Conservation (phyloP, 345 rosid genomes). For the Turnera subulata region DNA sequence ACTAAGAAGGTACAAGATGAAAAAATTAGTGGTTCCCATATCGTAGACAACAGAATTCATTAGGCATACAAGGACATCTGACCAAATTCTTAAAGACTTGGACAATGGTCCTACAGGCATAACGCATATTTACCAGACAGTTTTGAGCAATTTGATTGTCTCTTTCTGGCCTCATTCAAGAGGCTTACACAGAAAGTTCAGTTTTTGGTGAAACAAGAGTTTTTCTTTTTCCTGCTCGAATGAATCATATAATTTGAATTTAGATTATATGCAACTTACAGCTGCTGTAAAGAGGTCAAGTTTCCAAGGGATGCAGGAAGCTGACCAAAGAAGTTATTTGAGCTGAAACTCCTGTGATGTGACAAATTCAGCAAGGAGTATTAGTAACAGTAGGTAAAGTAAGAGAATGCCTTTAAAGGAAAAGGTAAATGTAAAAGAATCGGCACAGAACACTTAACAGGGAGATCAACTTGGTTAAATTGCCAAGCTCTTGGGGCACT, state of each 20-base stretch:
- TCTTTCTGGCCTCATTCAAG: not conserved
- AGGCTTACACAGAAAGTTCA: not conserved
- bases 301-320: slow-evolving; percentile 46
- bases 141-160: not conserved
- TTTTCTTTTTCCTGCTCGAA: no score
- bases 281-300: slow-evolving; percentile 41
- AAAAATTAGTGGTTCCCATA: no score
- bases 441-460: slow-evolving; percentile 36
- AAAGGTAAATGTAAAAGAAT: not conserved
- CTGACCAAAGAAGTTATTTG: slow-evolving; percentile 47
- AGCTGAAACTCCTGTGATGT: slow-evolving; percentile 48
- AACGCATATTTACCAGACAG: no score
- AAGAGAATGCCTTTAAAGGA: not conserved
- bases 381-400: not conserved
- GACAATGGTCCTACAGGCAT: not conserved
- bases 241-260: not conserved
- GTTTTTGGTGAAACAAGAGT: no score
- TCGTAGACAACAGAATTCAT: no score
- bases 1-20: no score
- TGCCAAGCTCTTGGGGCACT: slow-evolving; percentile 53
- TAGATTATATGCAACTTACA: slow-evolving; percentile 31
- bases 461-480: slow-evolving; percentile 42
- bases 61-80: no score
- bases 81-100: no score
- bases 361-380: slow-evolving; percentile 5